Evolutionary conservation across 2,329 filamentous ascomycete species (phyloP), one percentile per base, ranked within the genome.

Genomic region (Dothidotthia symphoricarpi): DNA sequence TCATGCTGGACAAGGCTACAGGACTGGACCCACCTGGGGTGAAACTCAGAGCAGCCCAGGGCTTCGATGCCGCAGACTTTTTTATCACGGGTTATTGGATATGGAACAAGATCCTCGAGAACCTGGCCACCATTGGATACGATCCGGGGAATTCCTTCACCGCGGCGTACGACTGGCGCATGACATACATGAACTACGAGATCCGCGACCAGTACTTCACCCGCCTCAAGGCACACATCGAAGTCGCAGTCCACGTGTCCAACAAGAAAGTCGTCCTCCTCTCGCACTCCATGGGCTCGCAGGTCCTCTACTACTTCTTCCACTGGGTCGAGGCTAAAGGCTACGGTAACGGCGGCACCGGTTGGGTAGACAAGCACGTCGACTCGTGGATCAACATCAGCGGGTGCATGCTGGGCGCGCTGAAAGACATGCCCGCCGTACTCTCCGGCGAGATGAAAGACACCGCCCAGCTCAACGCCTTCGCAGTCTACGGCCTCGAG

Each of bases 301-400:
- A 97, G 63, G 91, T 98, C 1, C 73, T 94, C 4, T 91, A 94
- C 66, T 94, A 83, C 67, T 86, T 87, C 66, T 77, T 90, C 55
- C 84, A 86, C 57, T 85, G 82, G 82, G 93, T 95, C 1, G 87
- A 95, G 36, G 78, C 84, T 2, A 75, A 82, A 36, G 87, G 87
- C 4, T 72, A 83, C 47, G 93, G 93, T 4, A 81, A 81, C 14
- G 91, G 89, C 1, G 91, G 93, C 1, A 76, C 83, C 25, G 78
- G 81, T 36, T 98, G 93, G 93, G 91, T 98, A 0, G 90, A 98
- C 42, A 78, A 77, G 13, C 79, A 96, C 60, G 75, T 98, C 34
- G 93, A 94, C 51, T 86, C 88, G 3, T 98, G 94, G 90, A 94
- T 98, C 72, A 98, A 98, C 64, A 89, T 98, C 57, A 93, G 86